Base-by-base conservation (phyloP, 179 eudicot genomes). In the Silene noctiflora region DNA sequence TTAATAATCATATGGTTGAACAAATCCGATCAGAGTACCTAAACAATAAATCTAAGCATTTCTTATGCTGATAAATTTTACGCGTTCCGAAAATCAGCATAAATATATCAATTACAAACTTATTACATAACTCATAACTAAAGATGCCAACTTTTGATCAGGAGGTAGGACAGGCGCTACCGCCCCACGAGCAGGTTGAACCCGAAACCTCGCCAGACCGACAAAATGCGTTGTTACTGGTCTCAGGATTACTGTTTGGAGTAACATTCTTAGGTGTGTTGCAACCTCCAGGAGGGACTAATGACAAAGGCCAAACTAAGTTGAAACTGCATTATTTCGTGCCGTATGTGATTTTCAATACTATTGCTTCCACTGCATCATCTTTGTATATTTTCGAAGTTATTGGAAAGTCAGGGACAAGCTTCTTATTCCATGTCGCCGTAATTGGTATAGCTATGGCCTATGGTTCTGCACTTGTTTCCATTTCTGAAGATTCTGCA, bases 271-370 rank as follows among this genome's bases (percentile, higher is more conserved):
- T 25, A 24, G 27, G 67, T 17, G 67, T 63, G 33, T 27, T 63
- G 12, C 33, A 63, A 4, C 67, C 67, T 63, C 67, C 67, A 12
- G 67, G 67, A 63, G 67, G 67, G 39, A 63, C 67, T 12, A 27
- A 63, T 14, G 42, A 64, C 42, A 27, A 64, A 33, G 68, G 68
- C 19, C 33, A 24, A 24, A 24, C 68, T 64, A 64, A 64, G 12
- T 22, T 60, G 65, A 60, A 21, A 24, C 1, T 20, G 19, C 65
- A 60, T 60, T 60, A 60, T 60, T 60, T 60, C 6, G 65, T 60
- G 65, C 65, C 65, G 6, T 60, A 20, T 21, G 65, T 21, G 2
- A 60, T 60, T 3, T 60, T 60, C 19, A 60, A 60, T 21, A 20
- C 65, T 0, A 10, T 60, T 60, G 65, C 65, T 60, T 60, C 65